phyloP scores from a whole-genome alignment of 768 basidiomycete species.

The Termitomyces sp. region DNA sequence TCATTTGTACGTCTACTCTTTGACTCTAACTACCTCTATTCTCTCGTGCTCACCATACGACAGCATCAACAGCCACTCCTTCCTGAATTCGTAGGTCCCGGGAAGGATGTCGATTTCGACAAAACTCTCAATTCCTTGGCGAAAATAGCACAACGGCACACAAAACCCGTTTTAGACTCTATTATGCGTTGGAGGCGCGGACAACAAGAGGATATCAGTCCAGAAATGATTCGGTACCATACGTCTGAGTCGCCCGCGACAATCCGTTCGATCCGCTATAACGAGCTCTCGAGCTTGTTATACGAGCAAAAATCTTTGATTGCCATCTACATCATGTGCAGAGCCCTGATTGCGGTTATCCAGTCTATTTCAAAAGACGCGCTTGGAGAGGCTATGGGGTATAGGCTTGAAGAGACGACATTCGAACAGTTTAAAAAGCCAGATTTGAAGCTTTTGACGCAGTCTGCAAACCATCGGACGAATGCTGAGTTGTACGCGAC shows the following conservation, averaged over 20 bases:
- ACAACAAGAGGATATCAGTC: conserved; percentile 56
- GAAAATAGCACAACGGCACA: conserved; percentile 78
- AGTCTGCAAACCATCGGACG: conserved; percentile 70
- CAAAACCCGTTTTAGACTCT: conserved; percentile 80
- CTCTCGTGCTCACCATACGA: neutral
- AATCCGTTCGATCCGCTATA: conserved; percentile 29
- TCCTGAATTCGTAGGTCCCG: conserved; percentile 60
- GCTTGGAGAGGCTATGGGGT: conserved; percentile 71
- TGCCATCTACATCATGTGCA: conserved; percentile 86
- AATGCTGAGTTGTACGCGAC: conserved; percentile 82
- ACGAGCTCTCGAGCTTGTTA: conserved; percentile 46
- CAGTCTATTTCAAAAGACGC: conserved; percentile 69
- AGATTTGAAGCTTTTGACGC: conserved; percentile 56
- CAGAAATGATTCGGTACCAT: conserved; percentile 49
- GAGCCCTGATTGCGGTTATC: conserved; percentile 75
- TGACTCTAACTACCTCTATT: neutral
- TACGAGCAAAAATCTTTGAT: conserved; percentile 76
- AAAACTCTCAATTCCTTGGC: conserved; percentile 80
- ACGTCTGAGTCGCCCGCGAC: conserved; percentile 29
- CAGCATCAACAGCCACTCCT: conserved; percentile 63
- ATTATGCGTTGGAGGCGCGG: conserved; percentile 83
- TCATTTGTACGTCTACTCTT: conserved; percentile 45
- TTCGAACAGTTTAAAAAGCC: conserved; percentile 81
- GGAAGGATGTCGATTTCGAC: conserved; percentile 76
- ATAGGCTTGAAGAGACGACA: conserved; percentile 79